Base-by-base conservation (phyloP, 108 stramenopile species). In the Cyclotella cryptica region DNA sequence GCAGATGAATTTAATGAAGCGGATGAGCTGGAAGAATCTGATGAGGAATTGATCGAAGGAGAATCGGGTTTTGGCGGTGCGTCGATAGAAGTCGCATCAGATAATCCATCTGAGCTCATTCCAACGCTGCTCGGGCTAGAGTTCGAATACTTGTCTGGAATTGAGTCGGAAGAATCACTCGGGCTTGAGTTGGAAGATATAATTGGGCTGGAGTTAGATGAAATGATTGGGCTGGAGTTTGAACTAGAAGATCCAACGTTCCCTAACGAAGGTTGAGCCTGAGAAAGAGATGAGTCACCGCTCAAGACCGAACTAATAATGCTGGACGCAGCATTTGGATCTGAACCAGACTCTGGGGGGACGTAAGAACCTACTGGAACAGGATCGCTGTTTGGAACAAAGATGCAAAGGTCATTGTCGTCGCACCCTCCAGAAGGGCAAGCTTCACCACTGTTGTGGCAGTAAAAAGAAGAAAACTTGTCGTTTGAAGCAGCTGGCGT, bases 391-490 rank as follows among this genome's bases (percentile, higher is more conserved):
- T 53, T 28, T 17, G 69, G 29, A 10, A 75, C 71, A 52, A 71
- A 75, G 66, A 74, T 54, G 45, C 80, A 81, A 2, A 54, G 13
- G 43, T 81, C 80, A 43, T 52, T 45, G 47, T 54, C 53, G 10
- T 60, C 11, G 15, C 73, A 74, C 26, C 43, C 59, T 14, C 80
- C 80, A 52, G 73, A 40, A n/a, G 67, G 67, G 21, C 80, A 81
- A 3, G 69, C 60, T 30, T 53, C 42, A 0, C 71, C 71, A 0
- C 54, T 58, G 45, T 68, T 72, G 71, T 72, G 71, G 55, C 79
- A 80, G 30, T 80, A 62, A 29, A 72, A 80, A 19, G 67, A 68
- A 1, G 67, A 28, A 21, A 68, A 68, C 49, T 73, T 69, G 75
- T 63, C 57, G 27, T 66, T 52, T 46, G 46, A 21, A 76, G 39